Percentiles rank a stretch among this genome's conserved stretches.
Conservation (phyloP, 108 stramenopile genomes). For the Thalassiosira profunda region DNA sequence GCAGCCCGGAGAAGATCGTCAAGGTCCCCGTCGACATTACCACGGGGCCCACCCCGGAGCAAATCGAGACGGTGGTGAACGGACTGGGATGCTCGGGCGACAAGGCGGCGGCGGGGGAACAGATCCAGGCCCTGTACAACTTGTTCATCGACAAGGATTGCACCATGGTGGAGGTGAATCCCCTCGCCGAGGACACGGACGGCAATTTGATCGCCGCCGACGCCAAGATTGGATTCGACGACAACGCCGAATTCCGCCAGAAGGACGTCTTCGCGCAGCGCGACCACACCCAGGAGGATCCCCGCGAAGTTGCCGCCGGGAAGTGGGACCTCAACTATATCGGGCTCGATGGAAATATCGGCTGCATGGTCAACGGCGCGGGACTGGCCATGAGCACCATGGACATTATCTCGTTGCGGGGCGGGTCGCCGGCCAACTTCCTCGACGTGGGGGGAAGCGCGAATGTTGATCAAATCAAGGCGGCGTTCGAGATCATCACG, state of each 20-base stretch:
- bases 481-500: conserved; percentile 85
- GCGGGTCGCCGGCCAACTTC: conserved; percentile 96
- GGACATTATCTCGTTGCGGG: conserved; percentile 96
- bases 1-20: conserved; percentile 73
- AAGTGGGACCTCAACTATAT: conserved; percentile 96
- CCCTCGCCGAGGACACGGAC: conserved; percentile 82
- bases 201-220: conserved; percentile 80
- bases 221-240: conserved; percentile 95
- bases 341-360: conserved; percentile 95
- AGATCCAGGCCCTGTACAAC: conserved; percentile 83
- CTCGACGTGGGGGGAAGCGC: conserved; percentile 95
- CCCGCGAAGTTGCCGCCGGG: conserved; percentile 83
- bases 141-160: conserved; percentile 85
- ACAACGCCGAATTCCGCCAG: conserved; percentile 90
- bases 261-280: conserved; percentile 72
- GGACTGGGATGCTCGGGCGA: conserved; percentile 53
- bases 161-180: conserved; percentile 95
- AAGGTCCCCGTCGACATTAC: conserved; percentile 86
- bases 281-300: conserved; percentile 89
- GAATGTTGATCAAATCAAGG: conserved; percentile 71
- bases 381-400: conserved; percentile 97
- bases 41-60: conserved; percentile 70
- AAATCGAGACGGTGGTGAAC: conserved; percentile 61
- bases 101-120: conserved; percentile 46
- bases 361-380: conserved; percentile 99